Conservation (phyloP, 805 yeast species). For the Saccharomycopsis javanensis region DNA sequence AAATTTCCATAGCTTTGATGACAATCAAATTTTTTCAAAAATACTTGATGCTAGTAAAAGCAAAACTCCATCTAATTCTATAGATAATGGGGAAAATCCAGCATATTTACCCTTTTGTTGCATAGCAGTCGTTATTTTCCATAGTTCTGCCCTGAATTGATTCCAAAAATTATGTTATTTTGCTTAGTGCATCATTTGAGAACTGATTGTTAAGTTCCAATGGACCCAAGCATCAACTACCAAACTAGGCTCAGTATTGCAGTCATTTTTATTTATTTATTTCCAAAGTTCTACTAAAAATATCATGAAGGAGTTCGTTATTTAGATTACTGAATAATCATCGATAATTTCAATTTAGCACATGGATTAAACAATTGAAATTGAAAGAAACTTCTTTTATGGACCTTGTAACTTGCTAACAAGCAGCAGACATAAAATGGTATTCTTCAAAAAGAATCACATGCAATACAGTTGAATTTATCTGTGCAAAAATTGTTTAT, state of each 20-base stretch:
- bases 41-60: not conserved
- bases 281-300: not conserved
- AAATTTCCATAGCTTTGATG: not conserved
- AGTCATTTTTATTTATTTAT: not conserved
- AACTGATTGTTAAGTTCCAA: not conserved
- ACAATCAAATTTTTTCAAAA: not conserved
- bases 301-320: not conserved
- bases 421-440: not conserved
- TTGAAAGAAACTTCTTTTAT: not conserved
- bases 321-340: not conserved
- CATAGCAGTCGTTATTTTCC: not conserved
- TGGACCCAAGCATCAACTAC: not conserved
- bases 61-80: not conserved
- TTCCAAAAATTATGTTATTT: not conserved
- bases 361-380: not conserved
- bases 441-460: not conserved
- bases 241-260: not conserved
- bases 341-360: not conserved
- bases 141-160: not conserved
- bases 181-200: not conserved
- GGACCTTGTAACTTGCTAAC: not conserved
- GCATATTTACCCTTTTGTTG: not conserved
- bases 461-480: not conserved
- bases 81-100: not conserved
- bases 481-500: not conserved